phyloP scores from a whole-genome alignment of 2,329 filamentous ascomycete species.

The Trichoderma sp. region DNA sequence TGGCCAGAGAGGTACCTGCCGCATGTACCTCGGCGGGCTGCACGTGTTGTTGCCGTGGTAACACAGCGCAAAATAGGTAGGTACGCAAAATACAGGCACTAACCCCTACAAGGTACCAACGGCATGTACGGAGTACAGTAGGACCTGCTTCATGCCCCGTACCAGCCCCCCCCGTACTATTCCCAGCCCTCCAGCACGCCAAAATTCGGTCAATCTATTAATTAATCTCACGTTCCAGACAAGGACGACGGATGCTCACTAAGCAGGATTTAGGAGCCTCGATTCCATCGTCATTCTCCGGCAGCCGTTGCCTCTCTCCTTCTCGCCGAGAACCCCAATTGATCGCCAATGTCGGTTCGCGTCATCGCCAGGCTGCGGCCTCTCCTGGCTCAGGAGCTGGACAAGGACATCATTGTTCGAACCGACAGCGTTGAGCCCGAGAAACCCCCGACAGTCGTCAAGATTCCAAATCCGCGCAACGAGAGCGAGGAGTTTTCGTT shows the following conservation, averaged over 20 bases:
- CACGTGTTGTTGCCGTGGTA: slow-evolving; percentile 32
- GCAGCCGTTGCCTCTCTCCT: slow-evolving; percentile 21
- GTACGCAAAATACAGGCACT: neutral
- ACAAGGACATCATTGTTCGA: slow-evolving; percentile 81
- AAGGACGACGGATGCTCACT: slow-evolving; percentile 11
- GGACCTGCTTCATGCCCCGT: too few relatives aligned
- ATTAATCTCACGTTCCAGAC: slow-evolving; percentile 4
- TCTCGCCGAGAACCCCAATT: slow-evolving; percentile 19
- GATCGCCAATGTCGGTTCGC: slow-evolving; percentile 60
- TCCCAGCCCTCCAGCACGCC: neutral
- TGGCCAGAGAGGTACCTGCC: neutral
- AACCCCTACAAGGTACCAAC: neutral
- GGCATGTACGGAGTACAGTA: too few relatives aligned
- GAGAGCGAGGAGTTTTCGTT: slow-evolving; percentile 88
- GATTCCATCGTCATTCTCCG: slow-evolving; percentile 9
- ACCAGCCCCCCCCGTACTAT: slow-evolving; percentile 16
- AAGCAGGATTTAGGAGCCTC: slow-evolving; percentile 7
- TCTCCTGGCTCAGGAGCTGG: slow-evolving; percentile 77
- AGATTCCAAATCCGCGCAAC: slow-evolving; percentile 93
- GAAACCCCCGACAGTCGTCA: slow-evolving; percentile 65
- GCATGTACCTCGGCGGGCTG: slow-evolving; percentile 17
- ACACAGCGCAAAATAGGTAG: slow-evolving; percentile 19
- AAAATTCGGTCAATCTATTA: slow-evolving; percentile 15
- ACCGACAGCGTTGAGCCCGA: slow-evolving; percentile 61
- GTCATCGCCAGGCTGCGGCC: slow-evolving; percentile 91